Conservation (phyloP, 768 basidiomycete species). For the Coprinopsis marcescibilis region DNA sequence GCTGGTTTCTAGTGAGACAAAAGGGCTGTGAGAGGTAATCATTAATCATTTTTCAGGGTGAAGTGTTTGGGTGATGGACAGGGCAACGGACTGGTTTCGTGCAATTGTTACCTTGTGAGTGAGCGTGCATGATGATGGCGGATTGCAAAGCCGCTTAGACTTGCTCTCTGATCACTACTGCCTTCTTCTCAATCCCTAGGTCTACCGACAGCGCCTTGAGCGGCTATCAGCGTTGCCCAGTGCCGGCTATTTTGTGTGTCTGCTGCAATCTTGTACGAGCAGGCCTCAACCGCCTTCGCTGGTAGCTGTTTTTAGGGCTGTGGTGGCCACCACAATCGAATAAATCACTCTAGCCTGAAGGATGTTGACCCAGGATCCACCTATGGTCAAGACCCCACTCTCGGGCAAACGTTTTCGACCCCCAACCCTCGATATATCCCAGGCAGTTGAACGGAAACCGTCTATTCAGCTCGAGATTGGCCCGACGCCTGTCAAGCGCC, state of each 20-base stretch:
- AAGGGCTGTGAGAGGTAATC: not conserved
- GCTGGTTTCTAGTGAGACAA: not conserved
- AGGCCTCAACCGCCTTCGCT: too few relatives aligned
- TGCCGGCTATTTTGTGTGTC: too few relatives aligned
- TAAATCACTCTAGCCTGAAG: too few relatives aligned
- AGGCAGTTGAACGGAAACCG: conserved; percentile 28
- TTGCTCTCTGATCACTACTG: not conserved
- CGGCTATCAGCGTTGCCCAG: not conserved
- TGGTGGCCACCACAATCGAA: too few relatives aligned
- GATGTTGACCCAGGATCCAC: not conserved
- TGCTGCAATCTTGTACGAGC: too few relatives aligned
- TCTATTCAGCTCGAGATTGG: conserved; percentile 32
- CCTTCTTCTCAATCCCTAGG: not conserved
- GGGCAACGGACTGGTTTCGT: too few relatives aligned
- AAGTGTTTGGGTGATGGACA: not conserved
- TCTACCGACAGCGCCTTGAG: too few relatives aligned
- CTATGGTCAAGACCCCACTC: conserved; percentile 12
- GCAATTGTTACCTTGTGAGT: too few relatives aligned
- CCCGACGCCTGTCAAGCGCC: conserved; percentile 21
- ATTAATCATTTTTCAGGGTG: not conserved
- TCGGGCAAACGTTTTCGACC: conserved; percentile 41
- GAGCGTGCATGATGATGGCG: not conserved
- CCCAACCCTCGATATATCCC: conserved; percentile 43
- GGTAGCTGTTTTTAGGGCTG: too few relatives aligned
- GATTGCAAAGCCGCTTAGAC: not conserved